These are phyloP conservation scores for Globisporangium yorkense DNA, from an alignment of 352 stramenopile species.

Conservation along the genomic window DNA sequence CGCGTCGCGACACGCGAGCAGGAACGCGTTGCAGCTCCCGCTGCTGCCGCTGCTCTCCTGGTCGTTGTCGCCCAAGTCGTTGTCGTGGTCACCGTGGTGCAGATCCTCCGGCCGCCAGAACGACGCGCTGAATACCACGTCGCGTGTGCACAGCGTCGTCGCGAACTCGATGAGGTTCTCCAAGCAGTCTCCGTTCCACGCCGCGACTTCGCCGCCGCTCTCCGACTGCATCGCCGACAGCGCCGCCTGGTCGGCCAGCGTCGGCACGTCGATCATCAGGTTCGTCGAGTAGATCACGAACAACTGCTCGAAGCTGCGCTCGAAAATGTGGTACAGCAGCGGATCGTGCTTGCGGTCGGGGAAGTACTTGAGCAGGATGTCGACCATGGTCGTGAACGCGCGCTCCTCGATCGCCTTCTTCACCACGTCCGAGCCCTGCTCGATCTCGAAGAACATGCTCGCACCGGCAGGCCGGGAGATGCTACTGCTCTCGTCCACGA, in stretches of 20 bases:
- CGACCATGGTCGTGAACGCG: constrained; percentile 62
- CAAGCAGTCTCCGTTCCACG: constrained; percentile 69
- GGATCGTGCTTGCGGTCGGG: constrained; percentile 67
- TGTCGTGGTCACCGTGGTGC: constrained; percentile 14
- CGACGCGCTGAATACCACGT: constrained; percentile 45
- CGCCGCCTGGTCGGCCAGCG: constrained; percentile 56
- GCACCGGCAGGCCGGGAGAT: constrained; percentile 12
- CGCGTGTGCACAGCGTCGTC: constrained; percentile 47
- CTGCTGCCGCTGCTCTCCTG: constrained; percentile 24
- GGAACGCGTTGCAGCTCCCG: constrained; percentile 54
- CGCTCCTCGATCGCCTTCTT: constrained; percentile 65
- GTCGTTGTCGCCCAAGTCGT: constrained; percentile 28
- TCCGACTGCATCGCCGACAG: constrained; percentile 64
- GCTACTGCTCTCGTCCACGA: constrained; percentile 23
- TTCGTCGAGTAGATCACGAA: constrained; percentile 69
- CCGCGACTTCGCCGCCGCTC: constrained; percentile 39
- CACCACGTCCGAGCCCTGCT: constrained; percentile 41
- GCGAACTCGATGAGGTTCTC: constrained; percentile 78
- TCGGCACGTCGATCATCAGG: constrained; percentile 78
- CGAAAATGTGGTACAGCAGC: constrained; percentile 63
- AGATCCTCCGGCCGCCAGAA: constrained; percentile 55
- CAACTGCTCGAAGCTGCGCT: constrained; percentile 62
- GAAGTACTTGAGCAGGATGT: constrained; percentile 72
- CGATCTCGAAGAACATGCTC: constrained; percentile 51
- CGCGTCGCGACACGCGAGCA: constrained; percentile 63